A percentile compares a stretch with the other conserved stretches of the same genome.
Conservation (phyloP, 345 rosid species). For the Euphorbia pulcherrima region DNA sequence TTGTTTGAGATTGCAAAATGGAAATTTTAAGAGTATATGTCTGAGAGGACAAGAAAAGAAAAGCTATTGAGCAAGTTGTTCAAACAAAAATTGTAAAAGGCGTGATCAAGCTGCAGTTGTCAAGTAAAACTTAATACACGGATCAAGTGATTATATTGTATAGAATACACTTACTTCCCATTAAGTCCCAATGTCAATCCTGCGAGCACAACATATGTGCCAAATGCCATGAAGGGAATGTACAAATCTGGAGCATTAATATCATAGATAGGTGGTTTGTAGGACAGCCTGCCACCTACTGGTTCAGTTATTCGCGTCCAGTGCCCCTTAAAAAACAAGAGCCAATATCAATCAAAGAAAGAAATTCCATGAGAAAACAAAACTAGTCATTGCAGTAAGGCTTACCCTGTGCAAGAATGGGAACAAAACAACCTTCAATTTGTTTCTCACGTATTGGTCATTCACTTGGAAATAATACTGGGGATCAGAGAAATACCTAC, state of each 20-base stretch:
- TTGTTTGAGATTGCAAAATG: neutral
- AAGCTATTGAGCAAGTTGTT: neutral
- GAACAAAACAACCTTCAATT: slow-evolving; percentile 81
- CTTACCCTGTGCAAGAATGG: slow-evolving; percentile 93
- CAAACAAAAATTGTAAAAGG: neutral
- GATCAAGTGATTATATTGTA: neutral
- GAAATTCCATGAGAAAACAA: neutral
- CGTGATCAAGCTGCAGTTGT: neutral
- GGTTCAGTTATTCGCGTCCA: slow-evolving; percentile 95
- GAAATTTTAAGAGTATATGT: neutral
- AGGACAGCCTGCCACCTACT: slow-evolving; percentile 94
- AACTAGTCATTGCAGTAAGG: neutral
- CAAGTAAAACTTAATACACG: neutral
- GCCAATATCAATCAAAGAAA: neutral
- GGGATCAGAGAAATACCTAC: slow-evolving; percentile 86
- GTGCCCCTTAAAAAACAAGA: slow-evolving; percentile 57
- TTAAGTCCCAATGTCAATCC: slow-evolving; percentile 75
- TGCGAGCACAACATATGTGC: slow-evolving; percentile 81
- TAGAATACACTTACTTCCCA: slow-evolving; percentile 63
- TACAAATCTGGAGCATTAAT: slow-evolving; percentile 94
- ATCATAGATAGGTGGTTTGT: slow-evolving; percentile 88
- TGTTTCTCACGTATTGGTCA: slow-evolving; percentile 95
- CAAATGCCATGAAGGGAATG: slow-evolving; percentile 96
- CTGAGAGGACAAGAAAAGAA: slow-evolving; percentile 5
- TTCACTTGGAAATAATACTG: slow-evolving; percentile 97